Percentiles rank a stretch among this genome's conserved stretches.
phyloP scores from a whole-genome alignment of 768 basidiomycete species.

The Baorangia bicolor region DNA sequence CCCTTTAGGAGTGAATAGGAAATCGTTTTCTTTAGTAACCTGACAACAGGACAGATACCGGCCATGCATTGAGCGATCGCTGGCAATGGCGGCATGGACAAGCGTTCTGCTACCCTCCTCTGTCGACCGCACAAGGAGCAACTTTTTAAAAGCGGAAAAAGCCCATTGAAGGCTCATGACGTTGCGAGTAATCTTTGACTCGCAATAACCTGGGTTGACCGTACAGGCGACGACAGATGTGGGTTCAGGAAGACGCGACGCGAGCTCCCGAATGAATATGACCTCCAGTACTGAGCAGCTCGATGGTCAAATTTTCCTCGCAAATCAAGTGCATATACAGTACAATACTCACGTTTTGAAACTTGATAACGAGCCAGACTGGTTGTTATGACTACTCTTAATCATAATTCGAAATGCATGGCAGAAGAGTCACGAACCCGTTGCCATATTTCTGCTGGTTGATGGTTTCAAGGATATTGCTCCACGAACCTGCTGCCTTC shows the following conservation, averaged over 20 bases:
- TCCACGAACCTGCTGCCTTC: conserved; percentile 2
- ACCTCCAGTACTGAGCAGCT: conserved; percentile 28
- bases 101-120: conserved; percentile 38
- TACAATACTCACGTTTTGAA: conserved; percentile 24
- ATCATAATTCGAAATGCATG: background rate
- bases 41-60: conserved; percentile 29
- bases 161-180: no score
- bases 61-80: conserved; percentile 28
- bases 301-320: background rate
- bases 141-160: background rate
- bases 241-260: conserved; percentile 22
- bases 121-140: conserved; percentile 26
- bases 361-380: conserved; percentile 22
- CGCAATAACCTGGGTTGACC: conserved; percentile 36
- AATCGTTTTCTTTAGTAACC: conserved; percentile 33
- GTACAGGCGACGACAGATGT: conserved; percentile 25
- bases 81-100: conserved; percentile 32
- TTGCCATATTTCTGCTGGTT: conserved; percentile 24
- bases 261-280: conserved; percentile 36
- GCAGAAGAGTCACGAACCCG: conserved; percentile 11
- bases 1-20: conserved; percentile 28
- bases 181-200: conserved; percentile 29
- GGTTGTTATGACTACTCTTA: background rate
- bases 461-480: conserved; percentile 25
- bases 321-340: background rate